phyloP scores from a whole-genome alignment of 208 protist genomes.

The Acanthamoeba culbertsoni region DNA sequence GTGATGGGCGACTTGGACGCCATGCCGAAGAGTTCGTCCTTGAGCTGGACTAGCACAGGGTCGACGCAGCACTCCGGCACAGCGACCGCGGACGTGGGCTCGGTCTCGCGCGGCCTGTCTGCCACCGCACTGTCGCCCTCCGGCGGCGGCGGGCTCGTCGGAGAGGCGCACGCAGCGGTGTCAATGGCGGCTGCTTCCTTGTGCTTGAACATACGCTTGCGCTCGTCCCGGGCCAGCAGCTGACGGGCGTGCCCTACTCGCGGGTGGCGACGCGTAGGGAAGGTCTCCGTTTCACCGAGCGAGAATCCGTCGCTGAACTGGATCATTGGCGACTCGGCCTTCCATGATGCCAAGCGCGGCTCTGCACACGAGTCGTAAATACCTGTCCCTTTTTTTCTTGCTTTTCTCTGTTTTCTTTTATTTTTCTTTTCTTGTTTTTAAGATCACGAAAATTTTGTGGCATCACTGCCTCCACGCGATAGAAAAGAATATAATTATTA shows the following conservation, averaged over 20 bases:
- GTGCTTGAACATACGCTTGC: background rate
- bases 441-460: background rate
- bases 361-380: background rate
- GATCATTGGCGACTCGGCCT: background rate
- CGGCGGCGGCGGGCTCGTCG: too few species aligned
- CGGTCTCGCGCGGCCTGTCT: background rate
- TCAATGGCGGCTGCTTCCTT: background rate
- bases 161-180: too few species aligned
- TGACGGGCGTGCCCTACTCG: background rate
- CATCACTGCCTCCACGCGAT: constrained; percentile 25
- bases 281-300: background rate
- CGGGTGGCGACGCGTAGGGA: background rate
- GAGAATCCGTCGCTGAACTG: background rate
- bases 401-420: background rate
- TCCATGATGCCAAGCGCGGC: background rate
- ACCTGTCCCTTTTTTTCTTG: background rate
- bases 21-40: constrained; percentile 46
- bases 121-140: background rate
- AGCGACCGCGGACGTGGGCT: background rate
- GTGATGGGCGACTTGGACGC: background rate
- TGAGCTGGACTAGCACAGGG: background rate
- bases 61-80: background rate
- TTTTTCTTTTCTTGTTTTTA: background rate
- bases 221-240: background rate
- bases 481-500: background rate